Evolutionary conservation across 1,284 basidiomycete species (phyloP), one percentile per base, ranked within the genome.

Genomic region (Athelia psychrophila): DNA sequence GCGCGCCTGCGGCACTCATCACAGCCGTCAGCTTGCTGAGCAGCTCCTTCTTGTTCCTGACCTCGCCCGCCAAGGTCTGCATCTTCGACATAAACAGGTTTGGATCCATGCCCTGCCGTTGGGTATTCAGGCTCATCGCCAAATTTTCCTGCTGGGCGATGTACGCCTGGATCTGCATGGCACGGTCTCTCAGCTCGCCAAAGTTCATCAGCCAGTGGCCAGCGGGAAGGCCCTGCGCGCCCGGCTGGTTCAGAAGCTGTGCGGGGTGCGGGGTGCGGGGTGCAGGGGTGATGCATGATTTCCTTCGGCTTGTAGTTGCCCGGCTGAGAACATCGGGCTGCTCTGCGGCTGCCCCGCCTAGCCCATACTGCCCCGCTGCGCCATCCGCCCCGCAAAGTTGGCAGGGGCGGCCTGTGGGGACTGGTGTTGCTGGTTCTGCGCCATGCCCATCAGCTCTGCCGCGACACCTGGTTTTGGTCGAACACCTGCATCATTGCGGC

Each of bases 401-500:
- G 69, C 62, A 46, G 66, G 67, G 46, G 60, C 67, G 56, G n/a
- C 20, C n/a, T 42, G 38, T 9, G 38, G n/a, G 36, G 74, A 76
- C 58, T 73, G 75, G 19, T 60, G 71, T 56, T 80, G 74, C 62
- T 77, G 78, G 56, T 71, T 72, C 53, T 77, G 77, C 5, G 75
- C 70, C 53, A 75, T 66, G 44, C 58, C 59, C 58, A 81, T 71
- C 45, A 80, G 70, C 48, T 79, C 77, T 81, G 82, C 38, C 81
- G 67, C 44, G 54, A 52, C n/a, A 35, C n/a, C 54, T 57, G 59
- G 38, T 54, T 47, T 54, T 67, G 55, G 50, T 67, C 70, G 30
- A 73, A 60, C 3, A 66, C 59, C 49, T 75, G 76, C 52, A 76
- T 56, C 65, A 74, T 69, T 13, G 67, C 60, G 40, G 64, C 71